Conservation (phyloP, 2,329 filamentous ascomycete genomes). For the Arthrobotrys iridis region DNA sequence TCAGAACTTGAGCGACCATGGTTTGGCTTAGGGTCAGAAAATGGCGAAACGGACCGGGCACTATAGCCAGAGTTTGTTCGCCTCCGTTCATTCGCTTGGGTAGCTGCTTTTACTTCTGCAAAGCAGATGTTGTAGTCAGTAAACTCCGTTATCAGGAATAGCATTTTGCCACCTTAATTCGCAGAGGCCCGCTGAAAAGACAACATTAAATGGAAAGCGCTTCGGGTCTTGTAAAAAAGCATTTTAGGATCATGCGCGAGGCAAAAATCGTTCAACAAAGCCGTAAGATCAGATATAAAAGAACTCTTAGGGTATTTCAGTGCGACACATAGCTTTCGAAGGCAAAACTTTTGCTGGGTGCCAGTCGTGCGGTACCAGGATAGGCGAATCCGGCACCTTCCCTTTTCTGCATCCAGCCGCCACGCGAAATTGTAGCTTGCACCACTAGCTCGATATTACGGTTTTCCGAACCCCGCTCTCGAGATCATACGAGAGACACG, state of each 20-base stretch:
- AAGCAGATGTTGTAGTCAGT: slow-evolving; percentile 52
- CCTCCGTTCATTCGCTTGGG: slow-evolving; percentile 63
- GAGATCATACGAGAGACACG: slow-evolving; percentile 33
- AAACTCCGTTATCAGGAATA: slow-evolving; percentile 52
- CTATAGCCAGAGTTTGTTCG: slow-evolving; percentile 67
- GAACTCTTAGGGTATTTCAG: slow-evolving; percentile 44
- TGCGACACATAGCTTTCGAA: slow-evolving; percentile 28
- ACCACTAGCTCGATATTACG: slow-evolving; percentile 17
- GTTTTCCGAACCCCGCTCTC: slow-evolving; percentile 38
- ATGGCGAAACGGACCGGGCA: slow-evolving; percentile 68
- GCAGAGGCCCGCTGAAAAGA: background rate
- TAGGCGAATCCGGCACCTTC: slow-evolving; percentile 53
- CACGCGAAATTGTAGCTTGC: slow-evolving; percentile 45
- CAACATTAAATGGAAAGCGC: slow-evolving; percentile 4
- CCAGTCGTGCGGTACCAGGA: slow-evolving; percentile 37
- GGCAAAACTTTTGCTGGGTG: slow-evolving; percentile 23
- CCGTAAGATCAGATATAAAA: slow-evolving; percentile 21
- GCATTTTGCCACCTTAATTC: slow-evolving; percentile 15
- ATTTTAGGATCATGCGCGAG: slow-evolving; percentile 17
- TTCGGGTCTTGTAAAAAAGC: background rate
- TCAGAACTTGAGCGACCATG: slow-evolving; percentile 78
- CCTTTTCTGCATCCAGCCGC: slow-evolving; percentile 45
- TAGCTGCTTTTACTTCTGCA: slow-evolving; percentile 53
- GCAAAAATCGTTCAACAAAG: background rate
- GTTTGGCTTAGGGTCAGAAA: slow-evolving; percentile 52